Percentiles rank a stretch among this genome's conserved stretches.
Evolutionary conservation across 2,329 filamentous ascomycete species (phyloP).

Genomic region (Trichoderma cornu-damae): DNA sequence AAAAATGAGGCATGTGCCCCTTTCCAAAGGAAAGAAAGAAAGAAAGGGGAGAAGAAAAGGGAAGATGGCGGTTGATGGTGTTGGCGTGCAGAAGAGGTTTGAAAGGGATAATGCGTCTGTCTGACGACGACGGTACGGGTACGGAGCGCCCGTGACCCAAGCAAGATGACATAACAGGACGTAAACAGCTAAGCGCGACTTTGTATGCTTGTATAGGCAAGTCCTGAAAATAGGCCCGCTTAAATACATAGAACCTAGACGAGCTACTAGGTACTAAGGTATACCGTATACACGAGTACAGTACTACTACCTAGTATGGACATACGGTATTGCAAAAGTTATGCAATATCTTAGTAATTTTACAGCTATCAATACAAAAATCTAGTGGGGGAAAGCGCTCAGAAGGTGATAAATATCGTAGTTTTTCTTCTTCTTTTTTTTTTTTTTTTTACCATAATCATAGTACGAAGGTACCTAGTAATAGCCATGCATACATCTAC

Average conservation of each 20-base stretch:
- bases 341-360: no score
- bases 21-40: no score
- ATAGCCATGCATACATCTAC: no score
- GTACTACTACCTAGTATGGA: no score
- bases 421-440: no score
- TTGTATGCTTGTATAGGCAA: background rate
- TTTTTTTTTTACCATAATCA: no score
- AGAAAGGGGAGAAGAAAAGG: no score
- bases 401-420: background rate
- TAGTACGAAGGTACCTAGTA: no score
- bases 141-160: conserved; percentile 4
- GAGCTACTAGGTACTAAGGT: no score
- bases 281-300: no score
- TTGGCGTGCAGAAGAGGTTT: background rate
- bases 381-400: background rate
- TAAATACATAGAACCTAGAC: conserved; percentile 6
- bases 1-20: background rate
- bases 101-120: conserved; percentile 6
- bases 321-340: no score
- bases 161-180: conserved; percentile 11
- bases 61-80: background rate
- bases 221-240: background rate
- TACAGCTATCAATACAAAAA: background rate
- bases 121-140: background rate
- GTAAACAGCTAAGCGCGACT: background rate